Evolutionary conservation across 2,329 filamentous ascomycete species (phyloP).

Genomic region (Davidsoniella australis): DNA sequence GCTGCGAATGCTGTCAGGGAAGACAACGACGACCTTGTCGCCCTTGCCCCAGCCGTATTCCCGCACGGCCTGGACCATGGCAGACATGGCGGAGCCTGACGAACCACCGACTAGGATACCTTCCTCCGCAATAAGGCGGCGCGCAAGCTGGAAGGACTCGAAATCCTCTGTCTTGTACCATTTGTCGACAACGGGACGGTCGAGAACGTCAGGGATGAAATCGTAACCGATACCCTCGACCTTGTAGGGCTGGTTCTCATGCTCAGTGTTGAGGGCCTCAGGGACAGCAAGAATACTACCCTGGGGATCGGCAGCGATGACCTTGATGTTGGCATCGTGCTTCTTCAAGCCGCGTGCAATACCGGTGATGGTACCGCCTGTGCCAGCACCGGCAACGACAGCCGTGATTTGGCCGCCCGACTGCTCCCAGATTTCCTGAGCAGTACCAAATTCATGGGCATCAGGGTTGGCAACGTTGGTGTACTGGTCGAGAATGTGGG

Average conservation of each 20-base stretch:
- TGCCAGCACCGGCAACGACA: slow-evolving; percentile 81
- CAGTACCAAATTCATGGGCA: slow-evolving; percentile 86
- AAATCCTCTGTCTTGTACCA: slow-evolving; percentile 98
- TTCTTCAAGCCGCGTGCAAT: slow-evolving; percentile 72
- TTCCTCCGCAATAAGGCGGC: slow-evolving; percentile 82
- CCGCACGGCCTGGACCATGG: slow-evolving; percentile 57
- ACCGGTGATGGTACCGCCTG: slow-evolving; percentile 87
- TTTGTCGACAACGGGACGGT: slow-evolving; percentile 62
- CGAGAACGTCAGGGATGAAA: slow-evolving; percentile 87
- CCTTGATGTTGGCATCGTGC: slow-evolving; percentile 69
- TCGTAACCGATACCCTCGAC: slow-evolving; percentile 98
- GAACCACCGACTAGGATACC: slow-evolving; percentile 86
- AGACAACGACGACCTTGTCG: slow-evolving; percentile 76
- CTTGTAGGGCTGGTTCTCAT: slow-evolving; percentile 77
- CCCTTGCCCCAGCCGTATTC: slow-evolving; percentile 64
- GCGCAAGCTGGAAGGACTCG: slow-evolving; percentile 80
- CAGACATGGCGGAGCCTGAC: slow-evolving; percentile 80
- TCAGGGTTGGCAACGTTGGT: slow-evolving; percentile 78
- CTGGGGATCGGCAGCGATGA: slow-evolving; percentile 82
- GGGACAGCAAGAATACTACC: slow-evolving; percentile 84
- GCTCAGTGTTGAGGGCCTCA: slow-evolving; percentile 58
- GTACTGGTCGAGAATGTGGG: slow-evolving; percentile 95
- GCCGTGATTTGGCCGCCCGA: slow-evolving; percentile 67
- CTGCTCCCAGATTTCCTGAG: slow-evolving; percentile 91
- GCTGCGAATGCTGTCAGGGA: slow-evolving; percentile 91